Conservation (phyloP, 2,329 filamentous ascomycete species). For the Ophiostoma triangulosporum region DNA sequence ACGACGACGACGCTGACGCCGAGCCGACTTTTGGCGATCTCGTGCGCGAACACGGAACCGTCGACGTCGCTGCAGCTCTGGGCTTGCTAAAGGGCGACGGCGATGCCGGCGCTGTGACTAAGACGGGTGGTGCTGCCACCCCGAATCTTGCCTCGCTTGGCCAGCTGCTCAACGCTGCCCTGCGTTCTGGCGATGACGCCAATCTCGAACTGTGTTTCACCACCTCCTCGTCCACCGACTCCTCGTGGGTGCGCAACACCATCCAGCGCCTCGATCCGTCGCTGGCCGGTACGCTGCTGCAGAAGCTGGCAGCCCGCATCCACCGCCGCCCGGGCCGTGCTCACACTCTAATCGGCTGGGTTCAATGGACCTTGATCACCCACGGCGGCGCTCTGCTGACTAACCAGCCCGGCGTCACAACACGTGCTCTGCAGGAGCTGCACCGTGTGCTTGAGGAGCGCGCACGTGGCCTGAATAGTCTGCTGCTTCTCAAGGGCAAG, state of each 20-base stretch:
- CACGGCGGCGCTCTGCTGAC: slow-evolving; percentile 85
- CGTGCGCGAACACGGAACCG: slow-evolving; percentile 56
- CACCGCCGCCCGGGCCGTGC: slow-evolving; percentile 79
- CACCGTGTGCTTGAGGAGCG: slow-evolving; percentile 82
- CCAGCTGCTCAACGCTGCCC: slow-evolving; percentile 84
- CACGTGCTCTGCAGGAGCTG: slow-evolving; percentile 63
- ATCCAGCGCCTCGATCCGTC: slow-evolving; percentile 81
- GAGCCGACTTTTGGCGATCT: slow-evolving; percentile 66
- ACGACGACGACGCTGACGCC: slow-evolving; percentile 20
- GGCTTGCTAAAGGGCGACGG: slow-evolving; percentile 16
- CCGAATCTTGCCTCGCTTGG: slow-evolving; percentile 47
- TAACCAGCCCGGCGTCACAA: slow-evolving; percentile 68
- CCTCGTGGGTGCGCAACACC: slow-evolving; percentile 67
- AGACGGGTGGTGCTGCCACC: slow-evolving; percentile 15
- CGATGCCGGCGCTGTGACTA: slow-evolving; percentile 7
- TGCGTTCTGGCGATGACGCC: slow-evolving; percentile 79
- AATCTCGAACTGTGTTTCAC: slow-evolving; percentile 89
- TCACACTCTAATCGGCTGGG: slow-evolving; percentile 83
- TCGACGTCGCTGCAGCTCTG: slow-evolving; percentile 59
- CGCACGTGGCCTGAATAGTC: slow-evolving; percentile 63
- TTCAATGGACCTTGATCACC: slow-evolving; percentile 85
- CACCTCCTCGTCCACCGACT: slow-evolving; percentile 48
- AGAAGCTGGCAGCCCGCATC: slow-evolving; percentile 74
- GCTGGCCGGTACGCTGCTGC: slow-evolving; percentile 65
- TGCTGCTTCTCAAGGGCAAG: slow-evolving; percentile 86